Percentiles rank a stretch among this genome's conserved stretches.
phyloP scores from a whole-genome alignment of 176 grass and related monocot genomes.

The Puya raimondii region DNA sequence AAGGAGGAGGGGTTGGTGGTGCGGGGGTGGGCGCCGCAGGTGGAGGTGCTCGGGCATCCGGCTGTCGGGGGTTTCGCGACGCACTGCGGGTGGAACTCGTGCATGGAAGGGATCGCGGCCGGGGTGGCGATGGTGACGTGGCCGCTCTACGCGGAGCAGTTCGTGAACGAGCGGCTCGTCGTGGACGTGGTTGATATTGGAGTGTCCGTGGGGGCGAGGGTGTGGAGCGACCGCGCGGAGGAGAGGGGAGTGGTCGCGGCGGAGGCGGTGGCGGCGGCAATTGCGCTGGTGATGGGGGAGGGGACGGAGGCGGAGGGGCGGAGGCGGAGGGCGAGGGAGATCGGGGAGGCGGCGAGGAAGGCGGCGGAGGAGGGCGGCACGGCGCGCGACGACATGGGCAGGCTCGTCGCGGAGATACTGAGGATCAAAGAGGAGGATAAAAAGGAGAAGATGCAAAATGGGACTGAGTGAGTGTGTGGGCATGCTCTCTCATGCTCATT shows the following conservation, averaged over 20 bases:
- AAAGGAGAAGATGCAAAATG: not conserved
- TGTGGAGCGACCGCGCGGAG: not conserved
- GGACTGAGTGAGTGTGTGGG: not conserved
- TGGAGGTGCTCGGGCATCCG: slow-evolving; percentile 5
- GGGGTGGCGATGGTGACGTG: slow-evolving; percentile 41
- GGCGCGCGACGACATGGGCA: slow-evolving; percentile 9
- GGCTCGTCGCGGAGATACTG: slow-evolving; percentile 4
- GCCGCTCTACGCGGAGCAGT: slow-evolving; percentile 34
- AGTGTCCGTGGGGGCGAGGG: slow-evolving; percentile 8
- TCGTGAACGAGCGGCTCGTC: slow-evolving; percentile 20
- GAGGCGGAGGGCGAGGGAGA: slow-evolving; percentile 9
- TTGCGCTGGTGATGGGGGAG: slow-evolving; percentile 16
- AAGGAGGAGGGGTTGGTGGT: slow-evolving; percentile 5
- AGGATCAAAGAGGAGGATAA: not conserved
- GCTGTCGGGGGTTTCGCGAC: slow-evolving; percentile 12
- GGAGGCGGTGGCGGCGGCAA: slow-evolving; percentile 2
- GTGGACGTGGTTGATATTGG: slow-evolving; percentile 1
- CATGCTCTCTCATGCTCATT: too few species aligned
- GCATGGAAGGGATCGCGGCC: slow-evolving; percentile 13
- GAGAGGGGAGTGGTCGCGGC: not conserved
- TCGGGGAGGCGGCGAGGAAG: slow-evolving; percentile 7
- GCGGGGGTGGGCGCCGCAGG: slow-evolving; percentile 20
- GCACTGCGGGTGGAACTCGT: slow-evolving; percentile 22
- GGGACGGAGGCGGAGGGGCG: slow-evolving; percentile 6
- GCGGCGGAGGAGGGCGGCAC: slow-evolving; percentile 18